Evolutionary conservation across 768 basidiomycete genomes (phyloP).

Genomic region (Suillus alpinus): DNA sequence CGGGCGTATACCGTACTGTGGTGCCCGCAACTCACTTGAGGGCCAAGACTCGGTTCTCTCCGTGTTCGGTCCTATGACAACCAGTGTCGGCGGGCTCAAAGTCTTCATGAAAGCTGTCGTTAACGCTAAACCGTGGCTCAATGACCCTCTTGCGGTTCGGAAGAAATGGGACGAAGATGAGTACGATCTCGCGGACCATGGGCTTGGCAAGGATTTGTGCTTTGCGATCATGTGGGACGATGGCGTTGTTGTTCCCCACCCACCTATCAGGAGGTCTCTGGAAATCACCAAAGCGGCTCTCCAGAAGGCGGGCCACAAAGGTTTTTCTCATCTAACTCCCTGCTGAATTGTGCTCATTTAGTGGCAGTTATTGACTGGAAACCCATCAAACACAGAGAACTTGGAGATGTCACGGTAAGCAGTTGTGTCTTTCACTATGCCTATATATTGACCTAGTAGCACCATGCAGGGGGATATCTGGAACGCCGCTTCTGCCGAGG

Average conservation of each 20-base stretch:
- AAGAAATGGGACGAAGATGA: constrained; percentile 61
- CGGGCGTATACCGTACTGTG: constrained; percentile 68
- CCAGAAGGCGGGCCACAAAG: constrained; percentile 59
- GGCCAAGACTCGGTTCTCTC: constrained; percentile 72
- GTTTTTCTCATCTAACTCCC: constrained; percentile 30
- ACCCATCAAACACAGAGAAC: constrained; percentile 49
- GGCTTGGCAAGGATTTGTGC: constrained; percentile 48
- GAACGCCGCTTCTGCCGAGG: constrained; percentile 46
- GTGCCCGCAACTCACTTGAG: constrained; percentile 59
- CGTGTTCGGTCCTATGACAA: constrained; percentile 71
- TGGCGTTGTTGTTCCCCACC: constrained; percentile 55
- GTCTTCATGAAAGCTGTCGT: constrained; percentile 64
- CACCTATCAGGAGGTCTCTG: constrained; percentile 62
- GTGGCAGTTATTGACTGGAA: constrained; percentile 67
- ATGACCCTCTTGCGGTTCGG: constrained; percentile 56
- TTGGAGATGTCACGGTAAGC: constrained; percentile 42
- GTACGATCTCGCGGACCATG: constrained; percentile 60
- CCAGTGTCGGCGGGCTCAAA: constrained; percentile 58
- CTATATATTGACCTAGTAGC: background rate
- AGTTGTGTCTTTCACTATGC: constrained; percentile 7
- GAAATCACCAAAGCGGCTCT: constrained; percentile 55
- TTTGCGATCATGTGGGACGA: constrained; percentile 70
- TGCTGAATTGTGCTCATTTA: background rate
- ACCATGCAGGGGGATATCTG: constrained; percentile 38
- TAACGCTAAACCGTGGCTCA: constrained; percentile 59